phyloP scores from a whole-genome alignment of 257 asterid species.

The Salvia miltiorrhiza region DNA sequence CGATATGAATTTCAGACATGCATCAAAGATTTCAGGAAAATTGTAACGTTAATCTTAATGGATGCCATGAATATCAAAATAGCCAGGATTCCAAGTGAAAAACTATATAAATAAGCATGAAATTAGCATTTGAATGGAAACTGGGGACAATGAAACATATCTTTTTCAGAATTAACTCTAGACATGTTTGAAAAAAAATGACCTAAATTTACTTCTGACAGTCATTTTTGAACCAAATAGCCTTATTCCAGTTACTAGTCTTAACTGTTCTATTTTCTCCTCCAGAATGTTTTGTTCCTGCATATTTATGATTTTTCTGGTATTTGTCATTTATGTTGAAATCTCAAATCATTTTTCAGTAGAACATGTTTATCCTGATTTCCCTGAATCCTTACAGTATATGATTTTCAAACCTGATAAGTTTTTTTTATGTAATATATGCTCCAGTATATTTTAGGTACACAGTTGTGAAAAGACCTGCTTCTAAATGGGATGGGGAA shows the following conservation, averaged over 20 bases:
- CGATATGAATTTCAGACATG: background rate
- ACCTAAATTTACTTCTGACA: background rate
- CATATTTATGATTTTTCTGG: background rate
- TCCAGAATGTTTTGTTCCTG: background rate
- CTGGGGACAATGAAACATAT: background rate
- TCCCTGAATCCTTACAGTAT: background rate
- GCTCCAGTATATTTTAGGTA: slow-evolving; percentile 26
- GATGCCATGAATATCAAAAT: background rate
- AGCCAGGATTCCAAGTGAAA: background rate
- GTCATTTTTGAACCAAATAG: background rate
- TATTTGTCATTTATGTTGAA: background rate
- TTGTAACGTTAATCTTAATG: background rate
- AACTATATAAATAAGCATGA: background rate
- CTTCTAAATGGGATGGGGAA: slow-evolving; percentile 81
- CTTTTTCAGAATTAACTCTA: background rate
- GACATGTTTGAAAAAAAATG: background rate
- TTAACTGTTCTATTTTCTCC: background rate
- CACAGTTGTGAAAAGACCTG: slow-evolving; percentile 21
- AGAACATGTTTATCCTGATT: slow-evolving; percentile 3
- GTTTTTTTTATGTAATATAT: slow-evolving; percentile 6
- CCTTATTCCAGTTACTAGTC: background rate
- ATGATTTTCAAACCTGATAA: slow-evolving; percentile 12
- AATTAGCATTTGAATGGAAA: background rate
- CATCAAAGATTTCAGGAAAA: background rate
- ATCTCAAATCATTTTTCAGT: background rate